Evolutionary conservation across 1,139 yeast species (phyloP).

Genomic region (Geotrichum klebahnii): DNA sequence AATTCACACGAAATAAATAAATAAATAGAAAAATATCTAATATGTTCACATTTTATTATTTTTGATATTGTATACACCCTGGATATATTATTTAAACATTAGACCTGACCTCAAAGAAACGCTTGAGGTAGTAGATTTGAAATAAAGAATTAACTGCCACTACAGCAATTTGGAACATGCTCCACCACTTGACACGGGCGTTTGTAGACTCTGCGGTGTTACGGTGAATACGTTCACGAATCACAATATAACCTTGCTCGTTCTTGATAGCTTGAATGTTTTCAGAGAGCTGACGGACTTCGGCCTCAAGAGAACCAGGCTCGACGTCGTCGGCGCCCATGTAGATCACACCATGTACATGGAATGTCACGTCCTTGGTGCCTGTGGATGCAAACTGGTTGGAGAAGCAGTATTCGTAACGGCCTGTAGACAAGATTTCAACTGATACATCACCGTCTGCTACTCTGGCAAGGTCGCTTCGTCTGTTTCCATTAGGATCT

Average conservation of each 20-base stretch:
- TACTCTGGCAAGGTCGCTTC: slow-evolving; percentile 50
- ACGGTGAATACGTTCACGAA: slow-evolving; percentile 96
- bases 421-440: slow-evolving; percentile 64
- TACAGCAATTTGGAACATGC: slow-evolving; percentile 80
- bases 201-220: slow-evolving; percentile 97
- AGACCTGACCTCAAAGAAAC: slow-evolving; percentile 92
- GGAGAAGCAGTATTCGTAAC: slow-evolving; percentile 83
- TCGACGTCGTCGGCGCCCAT: slow-evolving; percentile 81
- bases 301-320: slow-evolving; percentile 77
- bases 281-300: slow-evolving; percentile 71
- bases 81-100: slow-evolving; percentile 74
- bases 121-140: slow-evolving; percentile 88
- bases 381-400: slow-evolving; percentile 71
- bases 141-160: slow-evolving; percentile 83
- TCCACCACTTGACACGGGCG: slow-evolving; percentile 98
- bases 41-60: no score
- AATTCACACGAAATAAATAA: not conserved
- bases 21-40: not conserved
- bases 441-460: slow-evolving; percentile 80
- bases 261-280: slow-evolving; percentile 83
- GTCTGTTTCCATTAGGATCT: slow-evolving; percentile 57
- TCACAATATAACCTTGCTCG: slow-evolving; percentile 82
- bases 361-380: slow-evolving; percentile 90
- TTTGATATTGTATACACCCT: not conserved
- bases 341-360: slow-evolving; percentile 88